Conservation (phyloP, 768 basidiomycete genomes). For the Glaciozyma antarctica region DNA sequence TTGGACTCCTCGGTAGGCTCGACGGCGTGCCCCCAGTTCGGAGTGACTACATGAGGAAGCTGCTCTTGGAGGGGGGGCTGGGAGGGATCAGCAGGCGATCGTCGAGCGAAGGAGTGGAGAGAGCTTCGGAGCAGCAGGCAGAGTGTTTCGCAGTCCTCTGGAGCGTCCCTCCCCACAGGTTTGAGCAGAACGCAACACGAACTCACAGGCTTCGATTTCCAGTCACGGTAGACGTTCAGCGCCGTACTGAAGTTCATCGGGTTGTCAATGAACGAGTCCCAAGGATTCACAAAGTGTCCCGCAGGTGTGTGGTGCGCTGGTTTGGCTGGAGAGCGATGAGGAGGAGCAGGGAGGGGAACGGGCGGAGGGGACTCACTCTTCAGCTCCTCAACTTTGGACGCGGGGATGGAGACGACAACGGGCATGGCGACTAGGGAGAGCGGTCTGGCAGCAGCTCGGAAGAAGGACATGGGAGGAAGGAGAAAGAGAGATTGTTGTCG, state of each 20-base stretch:
- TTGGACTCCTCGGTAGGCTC: background rate
- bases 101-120: background rate
- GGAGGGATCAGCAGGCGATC: too few species aligned
- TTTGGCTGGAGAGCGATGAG: background rate
- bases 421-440: background rate
- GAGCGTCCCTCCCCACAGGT: too few species aligned
- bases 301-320: constrained; percentile 18
- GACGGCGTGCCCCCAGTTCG: background rate
- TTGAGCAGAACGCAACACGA: too few species aligned
- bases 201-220: background rate
- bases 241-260: background rate
- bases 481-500: too few species aligned
- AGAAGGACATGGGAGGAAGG: too few species aligned
- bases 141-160: constrained; percentile 9
- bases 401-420: background rate
- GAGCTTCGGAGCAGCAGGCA: background rate
- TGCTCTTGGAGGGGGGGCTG: constrained; percentile 19
- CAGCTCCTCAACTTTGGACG: background rate
- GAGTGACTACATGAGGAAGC: constrained; percentile 10
- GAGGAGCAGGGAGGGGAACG: background rate
- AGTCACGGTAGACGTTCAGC: background rate
- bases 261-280: constrained; percentile 13
- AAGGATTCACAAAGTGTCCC: constrained; percentile 26
- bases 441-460: too few species aligned
- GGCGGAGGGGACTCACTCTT: background rate